Base-by-base conservation (phyloP, 495 filamentous ascomycete genomes). In the Saxophila tyrrhenica region DNA sequence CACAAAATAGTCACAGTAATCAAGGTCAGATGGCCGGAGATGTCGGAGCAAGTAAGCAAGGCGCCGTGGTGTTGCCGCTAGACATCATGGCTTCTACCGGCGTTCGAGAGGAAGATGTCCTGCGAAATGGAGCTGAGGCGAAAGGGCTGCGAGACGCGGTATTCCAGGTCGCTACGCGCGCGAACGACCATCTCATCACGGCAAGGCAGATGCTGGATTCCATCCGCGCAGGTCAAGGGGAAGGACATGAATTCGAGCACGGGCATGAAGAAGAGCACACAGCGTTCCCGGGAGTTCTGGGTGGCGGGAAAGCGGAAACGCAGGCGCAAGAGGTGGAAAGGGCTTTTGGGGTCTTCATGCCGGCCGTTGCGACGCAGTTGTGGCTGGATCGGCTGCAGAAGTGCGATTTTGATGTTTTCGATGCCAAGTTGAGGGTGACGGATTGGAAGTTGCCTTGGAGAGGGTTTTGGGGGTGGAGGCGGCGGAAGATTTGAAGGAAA, bases 141-240 rank as follows among this genome's bases (percentile, higher is more conserved):
- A 71, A 78, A 15, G 90, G 89, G 0, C 70, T 96, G 9, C 78
- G 83, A 35, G 92, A 96, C 69, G 91, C 90, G 1, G 83, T 98
- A 3, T 96, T 97, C 62, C 75, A 78, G 19, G 89, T 97, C 20
- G 92, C 92, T 0, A 97, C 92, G 0, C 78, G 89, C 29, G 92
- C 92, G 3, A 89, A 87, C 65, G 92, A 98, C 70, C 92, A 98
- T 68, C 69, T 97, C 47, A 94, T 96, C 55, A 97, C 92, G 0
- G 91, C 85, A 16, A 74, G 91, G 56, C 86, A 92, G 66, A 94
- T 97, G 92, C 64, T 95, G 59, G 81, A 78, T 66, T 85, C 85
- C 62, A 66, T 95, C 13, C 75, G 80, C 25, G 77, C 80, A 21
- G 87, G 87, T 0, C 67, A 82, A 56, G 81, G 79, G 51, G 80